Conservation (phyloP, 1,284 basidiomycete species). For the Phellopilus nigrolimitatus region DNA sequence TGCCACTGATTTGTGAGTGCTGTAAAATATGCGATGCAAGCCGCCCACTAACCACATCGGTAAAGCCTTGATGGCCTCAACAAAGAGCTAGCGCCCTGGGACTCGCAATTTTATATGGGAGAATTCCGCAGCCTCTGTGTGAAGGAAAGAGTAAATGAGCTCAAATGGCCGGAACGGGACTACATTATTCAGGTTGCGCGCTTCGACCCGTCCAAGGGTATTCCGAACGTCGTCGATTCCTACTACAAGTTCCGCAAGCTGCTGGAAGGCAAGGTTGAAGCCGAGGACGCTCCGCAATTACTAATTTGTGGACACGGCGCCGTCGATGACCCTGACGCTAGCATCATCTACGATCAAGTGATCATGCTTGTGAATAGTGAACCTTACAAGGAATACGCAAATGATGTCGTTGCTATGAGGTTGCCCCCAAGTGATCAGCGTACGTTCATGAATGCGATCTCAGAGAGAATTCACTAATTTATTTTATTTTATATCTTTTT, state of each 20-base stretch:
- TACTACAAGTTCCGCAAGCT: slow-evolving; percentile 73
- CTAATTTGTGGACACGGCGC: slow-evolving; percentile 85
- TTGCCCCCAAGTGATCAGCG: slow-evolving; percentile 76
- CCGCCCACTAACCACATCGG: slow-evolving; percentile 4
- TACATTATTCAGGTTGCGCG: slow-evolving; percentile 84
- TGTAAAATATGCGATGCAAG: too few species aligned
- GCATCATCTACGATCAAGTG: slow-evolving; percentile 79
- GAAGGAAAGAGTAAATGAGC: slow-evolving; percentile 72
- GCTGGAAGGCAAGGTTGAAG: slow-evolving; percentile 44
- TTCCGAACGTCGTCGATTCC: slow-evolving; percentile 77
- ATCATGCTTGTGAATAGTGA: slow-evolving; percentile 51
- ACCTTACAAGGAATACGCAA: slow-evolving; percentile 51
- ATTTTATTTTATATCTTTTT: too few species aligned
- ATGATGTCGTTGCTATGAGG: slow-evolving; percentile 75
- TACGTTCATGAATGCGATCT: slow-evolving; percentile 44
- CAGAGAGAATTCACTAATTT: too few species aligned
- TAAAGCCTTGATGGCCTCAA: slow-evolving; percentile 81
- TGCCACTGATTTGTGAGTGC: slow-evolving; percentile 69
- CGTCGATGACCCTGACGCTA: slow-evolving; percentile 81
- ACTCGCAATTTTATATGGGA: slow-evolving; percentile 76
- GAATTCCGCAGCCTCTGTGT: slow-evolving; percentile 71
- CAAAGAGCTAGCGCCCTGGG: slow-evolving; percentile 75
- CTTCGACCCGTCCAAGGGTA: slow-evolving; percentile 76
- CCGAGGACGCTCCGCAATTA: slow-evolving; percentile 69
- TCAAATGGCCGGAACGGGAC: slow-evolving; percentile 74